Evolutionary conservation across 2,329 filamentous ascomycete species (phyloP).

Genomic region (Fusarium floridanum): DNA sequence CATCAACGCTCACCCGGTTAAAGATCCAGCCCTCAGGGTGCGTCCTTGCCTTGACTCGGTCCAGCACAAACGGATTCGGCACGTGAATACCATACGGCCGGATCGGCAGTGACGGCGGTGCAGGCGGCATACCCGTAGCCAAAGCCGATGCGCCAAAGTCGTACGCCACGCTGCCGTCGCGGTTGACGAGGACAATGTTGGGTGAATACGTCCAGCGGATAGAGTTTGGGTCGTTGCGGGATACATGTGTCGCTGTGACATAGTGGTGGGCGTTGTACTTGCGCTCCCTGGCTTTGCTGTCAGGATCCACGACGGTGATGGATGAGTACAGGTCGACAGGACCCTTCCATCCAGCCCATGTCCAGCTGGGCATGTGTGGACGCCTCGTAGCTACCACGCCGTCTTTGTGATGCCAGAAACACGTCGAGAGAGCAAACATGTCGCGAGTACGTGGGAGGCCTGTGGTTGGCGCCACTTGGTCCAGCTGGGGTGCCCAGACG

Average conservation of each 20-base stretch:
- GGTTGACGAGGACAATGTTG: conserved; percentile 46
- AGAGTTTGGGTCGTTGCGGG: conserved; percentile 49
- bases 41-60: conserved; percentile 51
- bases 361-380: conserved; percentile 53
- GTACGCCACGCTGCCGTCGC: conserved; percentile 49
- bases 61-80: conserved; percentile 50
- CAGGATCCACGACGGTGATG: conserved; percentile 49
- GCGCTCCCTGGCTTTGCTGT: conserved; percentile 45
- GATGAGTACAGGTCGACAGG: conserved; percentile 52
- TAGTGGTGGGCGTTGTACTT: conserved; percentile 54
- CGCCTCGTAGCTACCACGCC: conserved; percentile 44
- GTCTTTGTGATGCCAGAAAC: conserved; percentile 54
- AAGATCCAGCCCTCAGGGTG: conserved; percentile 52
- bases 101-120: conserved; percentile 41
- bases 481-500: conserved; percentile 46
- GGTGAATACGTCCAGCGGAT: conserved; percentile 52
- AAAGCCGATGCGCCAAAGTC: conserved; percentile 45
- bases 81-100: conserved; percentile 49
- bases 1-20: conserved; percentile 52
- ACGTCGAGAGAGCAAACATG: conserved; percentile 51
- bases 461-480: conserved; percentile 17
- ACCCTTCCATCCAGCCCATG: conserved; percentile 54
- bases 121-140: conserved; percentile 28
- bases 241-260: conserved; percentile 51
- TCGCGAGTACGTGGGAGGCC: conserved; percentile 48